A percentile compares a stretch with the other conserved stretches of the same genome.
Conservation (phyloP, 768 basidiomycete genomes). For the Trametopsis cervina region DNA sequence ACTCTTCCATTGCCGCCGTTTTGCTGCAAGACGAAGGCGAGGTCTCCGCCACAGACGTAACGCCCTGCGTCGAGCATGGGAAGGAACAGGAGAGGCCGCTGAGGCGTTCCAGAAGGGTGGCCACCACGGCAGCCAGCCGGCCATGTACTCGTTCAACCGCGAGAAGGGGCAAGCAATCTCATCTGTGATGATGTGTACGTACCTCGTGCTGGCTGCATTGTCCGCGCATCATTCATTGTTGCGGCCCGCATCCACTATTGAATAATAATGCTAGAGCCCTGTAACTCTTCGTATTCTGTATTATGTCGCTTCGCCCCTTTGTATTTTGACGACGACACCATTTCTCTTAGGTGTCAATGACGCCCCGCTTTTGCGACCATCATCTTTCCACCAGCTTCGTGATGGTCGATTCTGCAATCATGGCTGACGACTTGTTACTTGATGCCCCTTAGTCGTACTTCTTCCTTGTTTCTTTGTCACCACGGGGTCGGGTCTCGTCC, state of each 20-base stretch:
- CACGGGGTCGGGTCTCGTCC: background rate
- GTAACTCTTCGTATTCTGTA: slow-evolving; percentile 2
- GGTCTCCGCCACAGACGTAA: slow-evolving; percentile 1
- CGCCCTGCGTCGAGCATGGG: slow-evolving; percentile 3
- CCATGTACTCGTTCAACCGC: slow-evolving; percentile 37
- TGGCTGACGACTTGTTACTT: background rate
- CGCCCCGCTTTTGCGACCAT: background rate
- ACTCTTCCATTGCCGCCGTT: background rate
- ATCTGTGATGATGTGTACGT: slow-evolving; percentile 24
- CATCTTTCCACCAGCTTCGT: background rate
- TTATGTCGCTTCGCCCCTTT: slow-evolving; percentile 3
- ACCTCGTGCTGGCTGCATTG: background rate
- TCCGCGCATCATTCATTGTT: background rate
- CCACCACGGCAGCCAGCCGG: slow-evolving; percentile 46
- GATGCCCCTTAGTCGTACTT: background rate
- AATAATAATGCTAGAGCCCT: background rate
- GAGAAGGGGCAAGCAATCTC: slow-evolving; percentile 26
- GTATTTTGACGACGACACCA: slow-evolving; percentile 2
- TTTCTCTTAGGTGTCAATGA: background rate
- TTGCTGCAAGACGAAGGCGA: background rate
- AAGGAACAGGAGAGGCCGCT: slow-evolving; percentile 32
- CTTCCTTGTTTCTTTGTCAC: background rate
- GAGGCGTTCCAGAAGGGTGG: slow-evolving; percentile 64
- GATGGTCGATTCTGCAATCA: background rate
- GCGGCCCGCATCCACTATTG: background rate